A percentile compares a stretch with the other conserved stretches of the same genome.
Conservation (phyloP, 2,329 filamentous ascomycete genomes). For the Ophiostoma tasmaniense region DNA sequence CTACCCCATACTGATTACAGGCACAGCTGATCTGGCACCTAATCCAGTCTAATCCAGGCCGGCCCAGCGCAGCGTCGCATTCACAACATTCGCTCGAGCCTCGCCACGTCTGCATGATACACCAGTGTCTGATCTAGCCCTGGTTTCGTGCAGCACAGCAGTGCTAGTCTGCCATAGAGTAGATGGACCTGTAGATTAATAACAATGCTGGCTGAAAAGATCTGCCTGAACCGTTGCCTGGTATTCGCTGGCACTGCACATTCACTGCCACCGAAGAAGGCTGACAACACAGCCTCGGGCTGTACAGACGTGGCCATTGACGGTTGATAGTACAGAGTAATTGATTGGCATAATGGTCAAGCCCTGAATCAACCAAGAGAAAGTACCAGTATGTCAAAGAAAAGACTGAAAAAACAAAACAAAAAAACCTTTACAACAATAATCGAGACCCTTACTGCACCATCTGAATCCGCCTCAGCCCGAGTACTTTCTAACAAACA, state of each 20-base stretch:
- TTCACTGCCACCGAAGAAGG: background rate
- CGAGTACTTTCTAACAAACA: background rate
- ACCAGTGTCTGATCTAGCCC: constrained; percentile 1
- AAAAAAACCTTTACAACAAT: too few relatives aligned
- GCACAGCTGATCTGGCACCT: background rate
- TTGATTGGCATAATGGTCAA: background rate
- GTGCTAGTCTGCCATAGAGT: too few relatives aligned
- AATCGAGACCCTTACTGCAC: background rate
- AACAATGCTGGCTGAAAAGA: background rate
- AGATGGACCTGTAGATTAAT: too few relatives aligned
- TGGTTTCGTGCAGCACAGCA: background rate
- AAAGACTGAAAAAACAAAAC: too few relatives aligned
- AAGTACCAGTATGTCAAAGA: too few relatives aligned
- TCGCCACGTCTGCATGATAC: constrained; percentile 5
- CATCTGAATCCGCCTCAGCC: too few relatives aligned
- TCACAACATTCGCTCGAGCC: background rate
- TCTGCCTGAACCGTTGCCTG: background rate
- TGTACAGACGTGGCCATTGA: background rate
- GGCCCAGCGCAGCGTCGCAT: background rate
- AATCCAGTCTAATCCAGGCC: background rate
- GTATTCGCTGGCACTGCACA: background rate
- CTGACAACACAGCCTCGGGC: constrained; percentile 1
- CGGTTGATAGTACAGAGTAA: background rate
- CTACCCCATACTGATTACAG: background rate
- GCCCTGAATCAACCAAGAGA: too few relatives aligned